Evolutionary conservation across 2,329 filamentous ascomycete genomes (phyloP), one percentile per base, ranked within the genome.

Genomic region (Diaporthe australafricana): DNA sequence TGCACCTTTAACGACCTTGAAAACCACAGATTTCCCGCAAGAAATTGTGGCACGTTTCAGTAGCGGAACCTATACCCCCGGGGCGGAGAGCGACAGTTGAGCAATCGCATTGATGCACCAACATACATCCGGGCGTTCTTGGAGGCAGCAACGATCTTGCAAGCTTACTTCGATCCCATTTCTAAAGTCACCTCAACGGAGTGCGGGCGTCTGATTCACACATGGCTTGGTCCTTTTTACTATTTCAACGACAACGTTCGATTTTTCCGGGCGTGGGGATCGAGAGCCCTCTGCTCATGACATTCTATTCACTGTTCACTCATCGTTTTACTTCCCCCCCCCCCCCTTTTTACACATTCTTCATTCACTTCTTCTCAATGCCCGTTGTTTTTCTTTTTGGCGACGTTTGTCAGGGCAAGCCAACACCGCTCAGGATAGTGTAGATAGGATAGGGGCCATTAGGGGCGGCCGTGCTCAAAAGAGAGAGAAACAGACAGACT

Each of bases 231-330:
- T 40, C 14, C 38, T 9, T 3, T 8, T 50, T 48, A 25, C n/a
- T 35, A 50, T 50, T 45, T 50, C 47, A 38, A 65, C 60, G 60
- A 65, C 60, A 65, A 30, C n/a, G n/a, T 65, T 65, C 42, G n/a
- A 65, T 25, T 14, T 65, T 45, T 16, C 30, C 1, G 27, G 45
- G 32, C 14, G 11, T 7, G 17, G 30, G 45, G 60, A 4, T 9
- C 14, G 42, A 8, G 60, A 63, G 30, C 8, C 30, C 60, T 25
- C 17, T 38, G 27, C 60, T 30, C 7, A 65, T 25, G 45, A 65
- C 45, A 65, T 38, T 38, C n/a, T 7, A 50, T 47, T 65, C 42
- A 38, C 45, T 35, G 32, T 65, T 48, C 27, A 22, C 38, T 38
- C 45, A 65, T 42, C 60, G 60, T 2, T 50, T 50, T 11, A 5